Percentiles rank a stretch among this genome's conserved stretches.
Conservation (phyloP, 768 basidiomycete genomes). For the Albatrellus ellisii region DNA sequence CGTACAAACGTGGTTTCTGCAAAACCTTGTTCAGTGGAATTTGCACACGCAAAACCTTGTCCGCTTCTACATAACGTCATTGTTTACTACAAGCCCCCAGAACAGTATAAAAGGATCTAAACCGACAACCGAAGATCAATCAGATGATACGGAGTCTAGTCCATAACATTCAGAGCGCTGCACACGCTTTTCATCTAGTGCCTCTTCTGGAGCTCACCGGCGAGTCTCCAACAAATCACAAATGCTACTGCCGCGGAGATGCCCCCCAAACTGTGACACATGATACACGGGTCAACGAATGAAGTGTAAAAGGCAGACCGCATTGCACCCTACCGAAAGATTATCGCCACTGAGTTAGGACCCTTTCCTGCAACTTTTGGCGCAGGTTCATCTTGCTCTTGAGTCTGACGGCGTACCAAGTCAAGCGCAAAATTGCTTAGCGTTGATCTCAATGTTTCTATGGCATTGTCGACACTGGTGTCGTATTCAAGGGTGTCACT, state of each 20-base stretch:
- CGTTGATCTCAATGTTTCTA: neutral
- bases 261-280: constrained; percentile 13
- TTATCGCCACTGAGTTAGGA: constrained; percentile 27
- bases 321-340: constrained; percentile 22
- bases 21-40: no score
- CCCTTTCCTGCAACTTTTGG: no score
- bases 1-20: no score
- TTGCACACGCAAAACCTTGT: no score
- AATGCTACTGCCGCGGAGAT: constrained; percentile 16
- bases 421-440: neutral
- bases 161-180: no score
- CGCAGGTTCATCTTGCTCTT: constrained; percentile 8
- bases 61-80: no score
- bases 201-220: constrained; percentile 12
- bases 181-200: constrained; percentile 2
- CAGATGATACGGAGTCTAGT: no score
- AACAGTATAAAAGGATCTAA: neutral
- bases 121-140: neutral
- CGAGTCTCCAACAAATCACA: constrained; percentile 14
- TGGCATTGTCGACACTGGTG: neutral
- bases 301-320: no score
- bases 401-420: constrained; percentile 6
- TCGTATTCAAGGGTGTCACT: neutral
- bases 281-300: neutral
- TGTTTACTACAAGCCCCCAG: no score